Evolutionary conservation across 2,329 filamentous ascomycete genomes (phyloP), one percentile per base, ranked within the genome.

Genomic region (Talaromyces pinophilus): DNA sequence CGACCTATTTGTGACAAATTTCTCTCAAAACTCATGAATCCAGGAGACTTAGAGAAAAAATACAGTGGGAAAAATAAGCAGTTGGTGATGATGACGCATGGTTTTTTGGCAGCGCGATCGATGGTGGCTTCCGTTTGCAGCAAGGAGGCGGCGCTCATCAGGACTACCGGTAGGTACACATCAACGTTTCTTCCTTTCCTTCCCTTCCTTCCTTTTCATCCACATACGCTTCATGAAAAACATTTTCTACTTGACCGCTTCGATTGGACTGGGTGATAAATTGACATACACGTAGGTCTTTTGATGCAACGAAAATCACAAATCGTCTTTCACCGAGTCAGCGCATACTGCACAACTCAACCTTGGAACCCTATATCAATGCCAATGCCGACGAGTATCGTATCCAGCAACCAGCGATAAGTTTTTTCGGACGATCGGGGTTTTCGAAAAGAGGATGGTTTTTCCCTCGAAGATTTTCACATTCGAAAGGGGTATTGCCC

Each of bases 121-220:
- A 59, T 59, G 19, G 35, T 59, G 35, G 19, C 30, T 59, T 59
- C 57, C 57, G 57, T 15, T 28, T 38, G 25, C 55, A 28, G 55
- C 55, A 59, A 59, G 57, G 57, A 59, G 35, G 38, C 38, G 25
- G 5, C 57, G 52, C 52, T 54, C 52, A 40, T 59, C 40, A 38
- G 57, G 25, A 48, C 48, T 19, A n/a, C n/a, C n/a, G n/a, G n/a
- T n/a, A 19, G 19, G 19, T 19, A 19, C 19, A 19, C 19, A 19
- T 19, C 1, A 19, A 19, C 19, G 1, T 19, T 19, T 19, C 19
- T 19, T 19, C 19, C 19, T 19, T 19, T 19, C 19, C 19, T 19
- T 19, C 19, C 19, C 19, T 19, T 52, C n/a, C 22, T 30, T 25
- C 22, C 46, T 11, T 28, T 44, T n/a, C 17, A 1, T 19, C 17